Percentiles rank a stretch among this genome's conserved stretches.
Evolutionary conservation across 2,329 filamentous ascomycete species (phyloP).

Genomic region (Paraconiothyrium brasiliense): DNA sequence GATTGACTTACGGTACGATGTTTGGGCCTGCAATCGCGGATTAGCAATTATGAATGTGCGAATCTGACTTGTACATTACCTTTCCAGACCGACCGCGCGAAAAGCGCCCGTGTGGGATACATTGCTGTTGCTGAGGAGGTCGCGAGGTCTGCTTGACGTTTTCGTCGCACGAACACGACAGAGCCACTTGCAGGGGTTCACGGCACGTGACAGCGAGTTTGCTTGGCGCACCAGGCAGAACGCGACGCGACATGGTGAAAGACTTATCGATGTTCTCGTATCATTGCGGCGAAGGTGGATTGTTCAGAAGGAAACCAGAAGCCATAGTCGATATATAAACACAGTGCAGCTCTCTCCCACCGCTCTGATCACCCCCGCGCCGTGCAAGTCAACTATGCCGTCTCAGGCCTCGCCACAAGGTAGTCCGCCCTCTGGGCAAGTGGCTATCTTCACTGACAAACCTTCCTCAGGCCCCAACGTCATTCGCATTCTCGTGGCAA

Average conservation of each 20-base stretch:
- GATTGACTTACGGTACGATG: conserved; percentile 71
- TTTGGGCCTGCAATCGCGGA: conserved; percentile 65
- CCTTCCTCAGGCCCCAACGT: conserved; percentile 71
- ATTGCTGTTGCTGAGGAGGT: conserved; percentile 58
- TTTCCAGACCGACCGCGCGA: conserved; percentile 86
- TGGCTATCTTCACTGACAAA: conserved; percentile 20
- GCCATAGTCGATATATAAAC: not conserved
- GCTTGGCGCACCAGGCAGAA: conserved; percentile 13
- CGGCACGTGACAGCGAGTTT: conserved; percentile 27
- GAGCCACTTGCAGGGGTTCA: conserved; percentile 2
- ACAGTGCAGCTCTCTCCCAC: not conserved
- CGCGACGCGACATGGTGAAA: conserved; percentile 14
- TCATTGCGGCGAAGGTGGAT: not conserved
- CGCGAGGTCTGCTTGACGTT: conserved; percentile 35
- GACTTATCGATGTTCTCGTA: not conserved
- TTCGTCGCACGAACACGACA: conserved; percentile 12
- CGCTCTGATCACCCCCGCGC: not conserved
- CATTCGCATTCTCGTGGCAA: conserved; percentile 92
- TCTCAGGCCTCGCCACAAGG: conserved; percentile 40
- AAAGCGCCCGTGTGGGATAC: conserved; percentile 71
- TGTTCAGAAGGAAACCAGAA: not conserved
- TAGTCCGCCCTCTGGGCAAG: conserved; percentile 16
- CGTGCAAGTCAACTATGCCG: conserved; percentile 30
- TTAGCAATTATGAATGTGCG: conserved; percentile 33
- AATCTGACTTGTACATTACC: conserved; percentile 59